A percentile compares a stretch with the other conserved stretches of the same genome.
phyloP scores from a whole-genome alignment of 1,284 basidiomycete genomes.

The Leccinum pachyderme region DNA sequence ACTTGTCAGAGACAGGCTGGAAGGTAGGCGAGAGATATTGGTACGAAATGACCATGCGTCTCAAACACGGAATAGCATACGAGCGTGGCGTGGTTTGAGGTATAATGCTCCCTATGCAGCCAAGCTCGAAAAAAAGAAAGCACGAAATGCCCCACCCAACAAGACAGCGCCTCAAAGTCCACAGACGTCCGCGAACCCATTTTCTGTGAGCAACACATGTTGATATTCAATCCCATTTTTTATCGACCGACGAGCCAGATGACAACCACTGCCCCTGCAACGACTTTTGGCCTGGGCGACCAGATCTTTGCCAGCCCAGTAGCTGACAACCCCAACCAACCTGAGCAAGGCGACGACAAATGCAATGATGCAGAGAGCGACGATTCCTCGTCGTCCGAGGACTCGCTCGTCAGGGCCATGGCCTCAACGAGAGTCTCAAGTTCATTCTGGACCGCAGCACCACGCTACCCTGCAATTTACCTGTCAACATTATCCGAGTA shows the following conservation, averaged over 20 bases:
- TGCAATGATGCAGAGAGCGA: constrained; percentile 33
- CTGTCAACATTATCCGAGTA: constrained; percentile 72
- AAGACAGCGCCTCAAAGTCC: constrained; percentile 35
- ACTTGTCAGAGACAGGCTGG: constrained; percentile 71
- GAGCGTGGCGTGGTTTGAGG: constrained; percentile 73
- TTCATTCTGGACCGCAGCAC: constrained; percentile 61
- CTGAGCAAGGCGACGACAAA: constrained; percentile 20
- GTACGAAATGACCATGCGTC: constrained; percentile 6
- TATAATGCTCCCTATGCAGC: constrained; percentile 70
- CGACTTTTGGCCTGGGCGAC: constrained; percentile 54
- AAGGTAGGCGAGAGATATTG: constrained; percentile 50
- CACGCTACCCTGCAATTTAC: constrained; percentile 66
- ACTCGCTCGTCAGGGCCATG: constrained; percentile 57
- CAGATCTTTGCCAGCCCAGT: constrained; percentile 55
- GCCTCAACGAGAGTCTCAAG: constrained; percentile 53
- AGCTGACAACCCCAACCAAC: constrained; percentile 12
- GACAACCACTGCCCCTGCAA: constrained; percentile 25
- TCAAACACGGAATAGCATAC: constrained; percentile 48
- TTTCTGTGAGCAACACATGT: constrained; percentile 48
- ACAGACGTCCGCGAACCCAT: constrained; percentile 56
- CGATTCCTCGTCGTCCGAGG: constrained; percentile 37
- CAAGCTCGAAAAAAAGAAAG: constrained; percentile 54
- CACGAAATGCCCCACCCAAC: constrained; percentile 37
- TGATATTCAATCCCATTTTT: neutral
- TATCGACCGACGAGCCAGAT: constrained; percentile 13